phyloP scores from a whole-genome alignment of 139 green algal species.

The Chlorella sp. region DNA sequence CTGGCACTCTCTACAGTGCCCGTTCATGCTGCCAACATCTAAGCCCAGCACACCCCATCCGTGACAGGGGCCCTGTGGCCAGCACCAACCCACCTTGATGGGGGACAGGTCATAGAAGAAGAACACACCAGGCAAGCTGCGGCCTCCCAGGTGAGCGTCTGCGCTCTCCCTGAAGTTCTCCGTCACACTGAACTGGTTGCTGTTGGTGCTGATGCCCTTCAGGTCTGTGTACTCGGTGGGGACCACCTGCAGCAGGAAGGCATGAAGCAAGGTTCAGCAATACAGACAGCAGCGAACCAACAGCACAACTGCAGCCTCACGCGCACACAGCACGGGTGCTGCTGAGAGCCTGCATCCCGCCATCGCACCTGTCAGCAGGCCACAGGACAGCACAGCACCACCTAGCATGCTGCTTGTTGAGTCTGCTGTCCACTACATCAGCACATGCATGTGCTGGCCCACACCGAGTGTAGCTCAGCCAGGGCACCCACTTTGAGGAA shows the following conservation, averaged over 20 bases:
- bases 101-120: conserved; percentile 98
- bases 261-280: background rate
- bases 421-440: background rate
- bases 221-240: conserved; percentile 80
- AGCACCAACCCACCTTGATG: conserved; percentile 75
- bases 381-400: no score
- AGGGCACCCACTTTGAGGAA: conserved; percentile 85
- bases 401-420: background rate
- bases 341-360: no score
- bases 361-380: no score
- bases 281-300: background rate
- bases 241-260: conserved; percentile 64
- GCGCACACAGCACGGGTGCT: background rate
- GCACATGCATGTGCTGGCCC: background rate
- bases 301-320: background rate
- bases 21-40: no score
- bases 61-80: no score
- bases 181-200: no score
- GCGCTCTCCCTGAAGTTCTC: conserved; percentile 80
- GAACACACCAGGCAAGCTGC: conserved; percentile 91
- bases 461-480: no score
- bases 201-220: conserved; percentile 55
- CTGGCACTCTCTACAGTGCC: no score
- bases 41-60: no score
- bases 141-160: no score